These are phyloP conservation scores for Picea sitchensis DNA, from an alignment of 75 land plant genomes.

Conservation along the genomic window DNA sequence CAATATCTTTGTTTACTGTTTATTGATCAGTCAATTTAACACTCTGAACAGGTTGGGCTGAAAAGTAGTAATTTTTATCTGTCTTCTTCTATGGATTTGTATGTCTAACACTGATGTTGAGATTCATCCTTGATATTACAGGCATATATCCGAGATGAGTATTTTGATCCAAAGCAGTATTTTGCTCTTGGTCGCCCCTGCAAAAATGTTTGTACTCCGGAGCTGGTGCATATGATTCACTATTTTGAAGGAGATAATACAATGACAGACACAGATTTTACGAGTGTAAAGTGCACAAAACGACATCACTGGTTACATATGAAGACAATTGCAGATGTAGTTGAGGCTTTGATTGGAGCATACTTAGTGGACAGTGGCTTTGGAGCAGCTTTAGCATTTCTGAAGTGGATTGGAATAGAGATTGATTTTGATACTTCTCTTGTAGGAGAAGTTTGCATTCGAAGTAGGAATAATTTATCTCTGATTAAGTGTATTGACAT, in stretches of 20 bases:
- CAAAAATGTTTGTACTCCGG: slow-evolving; percentile 30
- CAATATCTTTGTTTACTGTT: too few relatives aligned
- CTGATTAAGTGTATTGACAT: slow-evolving; percentile 31
- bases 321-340: slow-evolving; percentile 93
- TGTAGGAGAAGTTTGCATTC: slow-evolving; percentile 20
- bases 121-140: slow-evolving; percentile 18
- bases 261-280: slow-evolving; percentile 7
- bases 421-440: slow-evolving; percentile 43
- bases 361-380: slow-evolving; percentile 79
- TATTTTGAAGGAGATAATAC: slow-evolving; percentile 3
- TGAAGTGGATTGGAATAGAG: slow-evolving; percentile 76
- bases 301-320: slow-evolving; percentile 68
- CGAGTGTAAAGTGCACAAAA: slow-evolving; percentile 44
- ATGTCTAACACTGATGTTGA: not conserved
- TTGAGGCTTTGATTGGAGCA: slow-evolving; percentile 93
- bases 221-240: slow-evolving; percentile 27
- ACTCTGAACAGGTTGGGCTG: too few relatives aligned
- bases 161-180: slow-evolving; percentile 66
- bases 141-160: slow-evolving; percentile 75
- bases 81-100: not conserved
- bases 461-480: slow-evolving; percentile 31
- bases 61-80: not conserved
- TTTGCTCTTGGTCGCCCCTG: slow-evolving; percentile 76
- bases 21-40: too few relatives aligned
- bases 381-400: slow-evolving; percentile 78